Conservation (phyloP, 1,139 yeast species). For the Yamadazyma triangularis region DNA sequence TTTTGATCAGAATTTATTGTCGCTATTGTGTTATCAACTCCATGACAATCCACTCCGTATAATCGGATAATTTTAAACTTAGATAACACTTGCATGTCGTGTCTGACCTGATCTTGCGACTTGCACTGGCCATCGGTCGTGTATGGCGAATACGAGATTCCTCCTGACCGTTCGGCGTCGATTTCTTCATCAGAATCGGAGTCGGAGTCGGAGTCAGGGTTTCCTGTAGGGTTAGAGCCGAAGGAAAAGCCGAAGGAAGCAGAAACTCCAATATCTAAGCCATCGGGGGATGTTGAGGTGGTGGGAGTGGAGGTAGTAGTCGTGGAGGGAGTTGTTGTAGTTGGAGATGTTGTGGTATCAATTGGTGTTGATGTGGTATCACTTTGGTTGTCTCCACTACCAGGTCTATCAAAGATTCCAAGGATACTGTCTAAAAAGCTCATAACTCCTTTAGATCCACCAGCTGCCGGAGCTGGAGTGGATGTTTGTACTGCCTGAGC, state of each 20-base stretch:
- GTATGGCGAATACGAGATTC: conserved; percentile 86
- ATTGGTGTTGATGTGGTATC: conserved; percentile 11
- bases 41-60: conserved; percentile 80
- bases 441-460: conserved; percentile 8
- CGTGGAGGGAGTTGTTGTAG: neutral
- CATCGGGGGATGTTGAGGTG: neutral
- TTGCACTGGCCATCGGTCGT: conserved; percentile 66
- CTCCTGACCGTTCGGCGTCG: conserved; percentile 44
- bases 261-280: conserved; percentile 1
- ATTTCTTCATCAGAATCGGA: conserved; percentile 9
- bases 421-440: conserved; percentile 14
- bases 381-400: conserved; percentile 33
- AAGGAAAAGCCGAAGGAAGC: conserved; percentile 5
- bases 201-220: conserved; percentile 9
- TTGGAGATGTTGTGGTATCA: conserved; percentile 15
- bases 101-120: conserved; percentile 49
- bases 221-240: conserved; percentile 9
- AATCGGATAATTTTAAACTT: conserved; percentile 63
- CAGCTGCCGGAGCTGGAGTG: conserved; percentile 13
- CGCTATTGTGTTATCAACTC: conserved; percentile 59
- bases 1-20: conserved; percentile 57
- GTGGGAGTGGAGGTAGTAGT: conserved; percentile 11
- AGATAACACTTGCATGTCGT: conserved; percentile 53
- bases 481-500: conserved; percentile 5
- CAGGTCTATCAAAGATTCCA: conserved; percentile 5